Base-by-base conservation (phyloP, 2,329 filamentous ascomycete species). In the Cladosporium sp. region DNA sequence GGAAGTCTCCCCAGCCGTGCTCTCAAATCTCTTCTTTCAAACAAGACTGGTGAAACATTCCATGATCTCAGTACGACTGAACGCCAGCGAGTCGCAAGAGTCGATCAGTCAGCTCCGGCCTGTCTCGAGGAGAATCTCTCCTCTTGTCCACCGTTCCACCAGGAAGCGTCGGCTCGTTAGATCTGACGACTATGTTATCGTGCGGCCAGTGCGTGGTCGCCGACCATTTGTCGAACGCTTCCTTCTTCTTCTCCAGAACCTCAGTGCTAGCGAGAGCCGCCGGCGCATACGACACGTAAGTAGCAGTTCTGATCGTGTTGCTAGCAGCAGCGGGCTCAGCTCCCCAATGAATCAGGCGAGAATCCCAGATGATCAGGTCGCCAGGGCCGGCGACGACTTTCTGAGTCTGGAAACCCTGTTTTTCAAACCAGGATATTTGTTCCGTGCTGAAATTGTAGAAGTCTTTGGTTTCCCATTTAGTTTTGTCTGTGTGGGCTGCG, bases 341-440 rank as follows among this genome's bases (percentile, higher is more conserved):
- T 36, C 71, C 77, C 68, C 80, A 84, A 71, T 85, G 83, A 60
- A 84, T 79, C 0, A 80, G 81, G 4, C 83, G 74, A 4, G 78
- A 70, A 60, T 74, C 71, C 72, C 72, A 74, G 8, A 73, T 66
- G 30, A 73, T 73, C 18, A 74, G 59, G 59, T 73, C 72, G 26
- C 72, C 72, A 8, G 71, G 66, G 10, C 64, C 66, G 21, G 59
- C 68, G 21, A 64, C 66, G 11, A 69, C 66, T 38, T 69, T 69
- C 26, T 62, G 32, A 5, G 36, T 7, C 41, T 47, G 8, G 14
- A 21, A 47, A 11, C 41, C 41, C 41, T 12, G 41, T 0, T 15
- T 5, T 21, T 47, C 41, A 12, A 47, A 47, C 41, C 41, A 47
- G 21, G 41, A 47, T 47, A 47, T 47, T 21, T 47, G 41, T n/a